Base-by-base conservation (phyloP, 371 early-diverging fungal species). In the Mucor saturninus region DNA sequence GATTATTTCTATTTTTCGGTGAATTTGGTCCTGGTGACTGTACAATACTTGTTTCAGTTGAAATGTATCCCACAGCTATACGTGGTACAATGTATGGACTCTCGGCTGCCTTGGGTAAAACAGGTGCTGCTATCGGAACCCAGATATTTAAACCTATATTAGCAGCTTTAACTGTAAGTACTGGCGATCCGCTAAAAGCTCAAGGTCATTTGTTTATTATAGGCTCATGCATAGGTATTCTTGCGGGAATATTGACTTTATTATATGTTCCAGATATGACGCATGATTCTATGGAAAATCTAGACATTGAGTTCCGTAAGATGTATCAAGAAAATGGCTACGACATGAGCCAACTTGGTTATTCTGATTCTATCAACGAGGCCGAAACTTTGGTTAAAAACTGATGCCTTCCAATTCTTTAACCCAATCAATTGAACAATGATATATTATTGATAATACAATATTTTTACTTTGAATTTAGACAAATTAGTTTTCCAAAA, bases 81-180 rank as follows among this genome's bases (percentile, higher is more conserved):
- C 75, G 88, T 54, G 88, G 88, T 28, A 84, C 86, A 26, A 80
- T 82, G 43, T 88, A 88, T 56, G 86, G 86, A 52, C 80, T 86
- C 69, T 83, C 86, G 21, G 88, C 88, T 52, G 81, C 83, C 30
- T 50, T 79, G 11, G 83, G 83, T 21, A 83, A 83, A 65, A 74
- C 77, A n/a, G 83, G 83, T 48, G 83, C 83, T n/a, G 73, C 80
- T 1, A 68, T 82, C 7, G 82, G 82, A 35, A 79, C 77, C 0
- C 61, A 77, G 5, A 76, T 76, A 0, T 79, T 77, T 62, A 57
- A 61, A 2, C 82, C 79, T 4, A 74, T 82, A 74, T 72, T 75
- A 55, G 61, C 74, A 5, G 54, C 72, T 8, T 73, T 74, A 71
- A 72, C 69, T 2, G 77, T 72, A 8, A 57, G 61, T 21, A 70